Conservation (phyloP, 2,329 filamentous ascomycete genomes). For the Pseudocercospora cruenta region DNA sequence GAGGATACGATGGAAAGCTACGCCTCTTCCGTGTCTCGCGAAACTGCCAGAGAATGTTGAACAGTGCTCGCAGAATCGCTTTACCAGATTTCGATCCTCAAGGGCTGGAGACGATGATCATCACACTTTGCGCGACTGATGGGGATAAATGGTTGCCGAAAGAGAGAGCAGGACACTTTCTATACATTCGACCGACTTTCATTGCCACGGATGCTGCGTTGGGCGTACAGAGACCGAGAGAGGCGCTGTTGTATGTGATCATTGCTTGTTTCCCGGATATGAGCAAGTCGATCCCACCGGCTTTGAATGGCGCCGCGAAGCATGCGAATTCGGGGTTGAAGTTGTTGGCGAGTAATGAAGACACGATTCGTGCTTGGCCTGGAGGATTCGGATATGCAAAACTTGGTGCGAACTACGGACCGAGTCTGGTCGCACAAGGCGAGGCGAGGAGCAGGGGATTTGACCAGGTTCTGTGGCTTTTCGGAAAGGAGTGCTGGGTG, state of each 20-base stretch:
- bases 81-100: constrained; percentile 72
- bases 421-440: constrained; percentile 74
- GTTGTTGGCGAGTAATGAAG: constrained; percentile 76
- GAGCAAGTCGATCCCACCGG: constrained; percentile 38
- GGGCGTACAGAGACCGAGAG: constrained; percentile 76
- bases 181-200: constrained; percentile 80
- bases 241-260: constrained; percentile 89
- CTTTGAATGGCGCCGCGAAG: constrained; percentile 30
- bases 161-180: constrained; percentile 67
- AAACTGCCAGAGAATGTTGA: constrained; percentile 68
- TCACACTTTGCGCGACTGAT: constrained; percentile 72
- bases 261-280: constrained; percentile 53
- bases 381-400: constrained; percentile 92
- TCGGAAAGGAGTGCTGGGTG: constrained; percentile 74
- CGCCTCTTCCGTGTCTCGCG: constrained; percentile 76
- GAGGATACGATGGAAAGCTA: constrained; percentile 69
- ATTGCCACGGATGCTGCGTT: constrained; percentile 82
- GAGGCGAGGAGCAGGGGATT: constrained; percentile 75
- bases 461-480: constrained; percentile 93
- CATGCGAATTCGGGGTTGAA: constrained; percentile 54
- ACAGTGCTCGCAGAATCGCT: constrained; percentile 64
- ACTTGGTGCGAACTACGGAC: constrained; percentile 91
- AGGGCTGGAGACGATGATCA: constrained; percentile 74
- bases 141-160: constrained; percentile 78
- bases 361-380: constrained; percentile 88